These are phyloP conservation scores for Biancaea sappan DNA, from an alignment of 306 rosid genomes.

Conservation along the genomic window DNA sequence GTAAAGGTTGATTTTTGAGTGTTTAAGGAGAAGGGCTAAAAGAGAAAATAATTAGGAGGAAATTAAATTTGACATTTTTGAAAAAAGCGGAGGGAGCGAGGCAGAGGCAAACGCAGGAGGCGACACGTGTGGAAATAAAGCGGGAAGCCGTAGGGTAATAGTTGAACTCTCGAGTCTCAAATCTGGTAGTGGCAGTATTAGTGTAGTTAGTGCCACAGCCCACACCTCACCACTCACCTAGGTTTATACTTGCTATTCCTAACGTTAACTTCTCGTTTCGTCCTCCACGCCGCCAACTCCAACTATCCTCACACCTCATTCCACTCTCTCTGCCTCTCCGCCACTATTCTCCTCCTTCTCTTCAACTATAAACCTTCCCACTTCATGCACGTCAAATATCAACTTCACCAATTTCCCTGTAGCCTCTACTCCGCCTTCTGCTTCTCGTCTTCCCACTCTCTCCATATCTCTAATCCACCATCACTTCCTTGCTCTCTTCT, in stretches of 20 bases:
- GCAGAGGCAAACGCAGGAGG: background rate
- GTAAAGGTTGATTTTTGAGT: no score
- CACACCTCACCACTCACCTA: background rate
- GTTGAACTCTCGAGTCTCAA: background rate
- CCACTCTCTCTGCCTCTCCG: background rate
- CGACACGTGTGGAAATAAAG: conserved; percentile 35
- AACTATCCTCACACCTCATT: background rate
- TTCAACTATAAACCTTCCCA: background rate
- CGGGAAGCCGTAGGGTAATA: background rate
- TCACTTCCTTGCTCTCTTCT: background rate
- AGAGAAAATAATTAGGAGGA: no score
- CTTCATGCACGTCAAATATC: conserved; percentile 20
- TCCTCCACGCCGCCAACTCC: conserved; percentile 48
- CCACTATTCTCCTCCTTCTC: conserved; percentile 13
- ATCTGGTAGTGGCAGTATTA: background rate
- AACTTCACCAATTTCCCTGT: background rate
- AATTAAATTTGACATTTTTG: background rate
- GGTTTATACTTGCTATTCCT: conserved; percentile 44
- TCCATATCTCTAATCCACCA: background rate
- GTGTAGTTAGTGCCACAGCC: no score
- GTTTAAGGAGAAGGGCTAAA: no score
- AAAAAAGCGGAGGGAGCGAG: background rate
- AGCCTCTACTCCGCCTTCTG: background rate
- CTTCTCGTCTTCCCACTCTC: background rate
- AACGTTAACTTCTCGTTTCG: conserved; percentile 46